A percentile compares a stretch with the other conserved stretches of the same genome.
Evolutionary conservation across 805 yeast genomes (phyloP).

Genomic region (Monosporozyma unispora): DNA sequence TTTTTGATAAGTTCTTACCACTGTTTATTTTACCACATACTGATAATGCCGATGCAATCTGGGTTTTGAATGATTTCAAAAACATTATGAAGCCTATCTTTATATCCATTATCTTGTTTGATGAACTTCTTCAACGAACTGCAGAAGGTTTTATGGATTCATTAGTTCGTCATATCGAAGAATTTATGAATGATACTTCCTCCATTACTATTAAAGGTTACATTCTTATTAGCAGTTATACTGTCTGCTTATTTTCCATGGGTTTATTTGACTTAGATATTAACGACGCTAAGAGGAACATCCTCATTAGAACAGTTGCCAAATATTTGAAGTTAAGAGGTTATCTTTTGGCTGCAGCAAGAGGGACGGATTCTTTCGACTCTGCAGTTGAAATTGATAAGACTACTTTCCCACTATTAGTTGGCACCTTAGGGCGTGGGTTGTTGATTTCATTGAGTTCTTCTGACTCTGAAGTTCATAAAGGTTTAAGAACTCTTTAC

Average conservation of each 20-base stretch:
- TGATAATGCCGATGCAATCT: slow-evolving; percentile 9
- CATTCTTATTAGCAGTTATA: slow-evolving; percentile 25
- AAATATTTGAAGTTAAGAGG: slow-evolving; percentile 33
- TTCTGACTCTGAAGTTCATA: slow-evolving; percentile 42
- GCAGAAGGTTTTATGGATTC: slow-evolving; percentile 32
- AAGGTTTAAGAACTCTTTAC: slow-evolving; percentile 37
- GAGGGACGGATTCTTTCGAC: slow-evolving; percentile 17
- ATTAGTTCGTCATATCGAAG: slow-evolving; percentile 18
- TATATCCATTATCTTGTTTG: slow-evolving; percentile 32
- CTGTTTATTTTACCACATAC: slow-evolving; percentile 21
- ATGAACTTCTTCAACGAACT: slow-evolving; percentile 29
- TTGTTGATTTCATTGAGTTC: slow-evolving; percentile 44
- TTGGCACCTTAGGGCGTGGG: slow-evolving; percentile 41
- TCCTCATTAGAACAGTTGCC: slow-evolving; percentile 33
- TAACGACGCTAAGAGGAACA: slow-evolving; percentile 27
- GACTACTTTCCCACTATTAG: slow-evolving; percentile 27
- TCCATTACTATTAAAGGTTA: slow-evolving; percentile 32
- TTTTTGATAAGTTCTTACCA: slow-evolving; percentile 22
- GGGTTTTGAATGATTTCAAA: slow-evolving; percentile 20
- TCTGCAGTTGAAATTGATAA: slow-evolving; percentile 21
- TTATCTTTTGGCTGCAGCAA: slow-evolving; percentile 23
- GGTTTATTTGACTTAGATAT: slow-evolving; percentile 26
- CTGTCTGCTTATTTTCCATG: slow-evolving; percentile 33
- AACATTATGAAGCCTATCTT: slow-evolving; percentile 32
- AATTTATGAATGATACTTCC: slow-evolving; percentile 18